Base-by-base conservation (phyloP, 2,329 filamentous ascomycete genomes). In the Colletotrichum sp. region DNA sequence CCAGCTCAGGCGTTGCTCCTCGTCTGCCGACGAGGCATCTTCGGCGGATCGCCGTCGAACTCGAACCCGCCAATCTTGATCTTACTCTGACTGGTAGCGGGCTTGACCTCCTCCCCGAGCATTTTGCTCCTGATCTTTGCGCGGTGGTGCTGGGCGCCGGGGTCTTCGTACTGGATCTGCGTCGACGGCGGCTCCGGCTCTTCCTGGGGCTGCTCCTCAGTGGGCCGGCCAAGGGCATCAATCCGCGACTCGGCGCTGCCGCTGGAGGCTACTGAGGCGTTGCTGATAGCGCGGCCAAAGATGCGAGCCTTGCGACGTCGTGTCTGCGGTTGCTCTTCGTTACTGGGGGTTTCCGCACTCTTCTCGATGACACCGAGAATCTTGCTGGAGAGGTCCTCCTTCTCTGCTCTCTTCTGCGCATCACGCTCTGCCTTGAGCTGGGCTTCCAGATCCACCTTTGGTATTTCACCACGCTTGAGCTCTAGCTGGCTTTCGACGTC, bases 231-330 rank as follows among this genome's bases (percentile, higher is more conserved):
- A 28, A 72, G 49, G 16, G 66, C 28, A 34, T 82, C 81, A 15
- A 81, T 80, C 36, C 71, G 72, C 52, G 59, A 74, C 52, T 88
- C 88, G 18, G 84, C 84, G 70, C 89, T 88, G 60, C 82, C 85
- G 69, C 84, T 88, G 69, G 89, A 91, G 7, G 85, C 85, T 2
- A 87, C 88, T 4, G 90, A 92, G 4, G 87, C 87, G 79, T 92
- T 92, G 83, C 90, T 92, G 32, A 90, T 83, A 5, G 90, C 91
- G 13, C 91, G 89, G 7, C 91, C 91, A 5, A 93, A 84, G 72
- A 93, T 89, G 70, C 90, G 88, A 68, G 87, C 85, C 2, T 87
- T 84, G 18, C 84, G 82, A 9, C 64, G 78, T 21, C 80, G 77
- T 12, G 32, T 21, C 18, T 64, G 74, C 15, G 52, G 70, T 71